phyloP scores from a whole-genome alignment of 1,284 basidiomycete genomes.

The Cryptococcus sp. region DNA sequence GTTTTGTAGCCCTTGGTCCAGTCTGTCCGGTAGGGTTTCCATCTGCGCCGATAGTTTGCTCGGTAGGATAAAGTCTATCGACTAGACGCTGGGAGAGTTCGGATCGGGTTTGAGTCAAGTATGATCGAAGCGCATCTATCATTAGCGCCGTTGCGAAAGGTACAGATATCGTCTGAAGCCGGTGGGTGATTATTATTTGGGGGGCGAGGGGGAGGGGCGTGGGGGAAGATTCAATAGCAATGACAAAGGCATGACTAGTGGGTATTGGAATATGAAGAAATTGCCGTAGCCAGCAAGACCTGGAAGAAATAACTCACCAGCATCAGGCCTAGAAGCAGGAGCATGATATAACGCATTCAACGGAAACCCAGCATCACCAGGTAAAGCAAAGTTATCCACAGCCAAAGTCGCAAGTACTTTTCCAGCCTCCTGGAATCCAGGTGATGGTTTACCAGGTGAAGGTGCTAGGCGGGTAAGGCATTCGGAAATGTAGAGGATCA shows the following conservation, averaged over 20 bases:
- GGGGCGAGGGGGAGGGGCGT: too few relatives aligned
- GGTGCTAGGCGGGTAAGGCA: conserved; percentile 85
- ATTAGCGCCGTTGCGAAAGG: too few relatives aligned
- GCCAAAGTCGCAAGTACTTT: conserved; percentile 88
- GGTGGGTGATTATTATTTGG: too few relatives aligned
- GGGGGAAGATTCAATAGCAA: too few relatives aligned
- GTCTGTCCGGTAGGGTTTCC: conserved; percentile 56
- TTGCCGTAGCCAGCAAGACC: background rate
- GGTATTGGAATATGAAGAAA: too few relatives aligned
- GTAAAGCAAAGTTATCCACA: conserved; percentile 87
- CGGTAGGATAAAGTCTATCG: conserved; percentile 69
- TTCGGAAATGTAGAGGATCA: conserved; percentile 97
- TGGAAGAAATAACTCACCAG: conserved; percentile 58
- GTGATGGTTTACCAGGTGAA: conserved; percentile 45
- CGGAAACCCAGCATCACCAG: conserved; percentile 93
- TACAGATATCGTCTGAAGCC: too few relatives aligned
- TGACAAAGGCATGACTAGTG: too few relatives aligned
- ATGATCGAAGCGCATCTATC: conserved; percentile 63
- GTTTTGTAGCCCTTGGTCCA: conserved; percentile 54
- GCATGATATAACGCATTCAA: conserved; percentile 87
- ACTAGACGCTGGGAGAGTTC: conserved; percentile 82
- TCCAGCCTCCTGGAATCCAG: conserved; percentile 75
- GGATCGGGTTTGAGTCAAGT: conserved; percentile 87
- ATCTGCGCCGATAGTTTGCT: conserved; percentile 41
- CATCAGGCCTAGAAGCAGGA: conserved; percentile 71